A percentile compares a stretch with the other conserved stretches of the same genome.
These are phyloP conservation scores for Cardamine resedifolia DNA, from an alignment of 345 rosid genomes.

Conservation along the genomic window DNA sequence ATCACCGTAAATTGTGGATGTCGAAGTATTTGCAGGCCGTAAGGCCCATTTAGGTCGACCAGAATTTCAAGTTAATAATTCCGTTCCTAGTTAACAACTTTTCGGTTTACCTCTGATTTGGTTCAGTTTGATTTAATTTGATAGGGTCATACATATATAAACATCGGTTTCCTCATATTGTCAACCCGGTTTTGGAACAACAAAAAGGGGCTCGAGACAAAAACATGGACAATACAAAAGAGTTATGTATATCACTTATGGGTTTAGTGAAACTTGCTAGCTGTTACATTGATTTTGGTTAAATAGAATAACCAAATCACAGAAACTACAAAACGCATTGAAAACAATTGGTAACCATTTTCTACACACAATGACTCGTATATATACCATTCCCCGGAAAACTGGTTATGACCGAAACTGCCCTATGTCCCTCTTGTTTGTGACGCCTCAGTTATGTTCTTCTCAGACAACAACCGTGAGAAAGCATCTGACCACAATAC, in stretches of 20 bases:
- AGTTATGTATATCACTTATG: not conserved
- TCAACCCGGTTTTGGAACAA: conserved; percentile 1
- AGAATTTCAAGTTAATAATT: not conserved
- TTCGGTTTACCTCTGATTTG: conserved; percentile 7
- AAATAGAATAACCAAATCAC: not conserved
- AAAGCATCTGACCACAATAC: conserved; percentile 20
- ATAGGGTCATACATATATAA: not conserved
- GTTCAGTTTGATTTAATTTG: not conserved
- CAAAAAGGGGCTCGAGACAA: not conserved
- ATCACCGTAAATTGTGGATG: not conserved
- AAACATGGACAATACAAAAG: not conserved
- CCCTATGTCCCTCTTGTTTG: conserved; percentile 10
- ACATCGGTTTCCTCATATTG: not conserved
- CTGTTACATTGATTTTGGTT: conserved; percentile 15
- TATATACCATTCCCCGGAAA: conserved; percentile 21
- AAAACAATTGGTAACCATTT: conserved; percentile 10
- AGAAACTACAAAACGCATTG: not conserved
- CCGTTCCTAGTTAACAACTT: not conserved
- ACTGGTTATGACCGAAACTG: conserved; percentile 22
- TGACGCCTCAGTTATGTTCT: conserved; percentile 19
- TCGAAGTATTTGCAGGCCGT: not conserved
- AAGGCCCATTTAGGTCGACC: not conserved
- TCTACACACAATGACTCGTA: conserved; percentile 1
- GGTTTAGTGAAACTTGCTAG: not conserved
- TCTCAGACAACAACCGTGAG: conserved; percentile 29